Evolutionary conservation across 2,329 filamentous ascomycete species (phyloP), one percentile per base, ranked within the genome.

Genomic region (Fusarium napiforme): DNA sequence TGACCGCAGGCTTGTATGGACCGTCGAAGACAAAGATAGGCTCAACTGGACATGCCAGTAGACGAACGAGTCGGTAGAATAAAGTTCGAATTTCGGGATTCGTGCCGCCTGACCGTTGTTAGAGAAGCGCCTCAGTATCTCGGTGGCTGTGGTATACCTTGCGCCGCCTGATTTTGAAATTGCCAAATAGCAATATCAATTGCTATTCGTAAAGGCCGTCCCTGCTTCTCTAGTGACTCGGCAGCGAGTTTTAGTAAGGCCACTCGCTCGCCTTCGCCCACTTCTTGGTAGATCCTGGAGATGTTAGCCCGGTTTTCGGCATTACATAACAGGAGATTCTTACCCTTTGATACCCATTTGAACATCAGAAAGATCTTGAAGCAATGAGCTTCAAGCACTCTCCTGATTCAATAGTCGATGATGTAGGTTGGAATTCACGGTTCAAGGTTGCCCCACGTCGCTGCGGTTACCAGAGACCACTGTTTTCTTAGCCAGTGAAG

Each of bases 161-260:
- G 91, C 23, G 93, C 93, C 19, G 94, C 92, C 79, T 97, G 95
- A 18, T 92, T 92, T 79, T 99, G 96, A 79, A 97, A 98, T 49
- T 97, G 93, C 96, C 96, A 99, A 79, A 99, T 98, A 6, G 95
- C 94, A 75, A 97, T 93, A 80, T 99, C 96, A 73, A 99, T 93
- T 43, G 96, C 96, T 52, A 99, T 87, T 45, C 95, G 92, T 45
- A 98, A 85, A 1, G 95, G 95, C 4, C 92, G 88, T 30, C 89
- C 88, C 16, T 90, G 90, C 60, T 87, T 83, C 77, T 94, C 90
- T 72, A 97, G 89, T 75, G 93, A 92, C 53, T 95, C 90, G 50
- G 95, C 87, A 36, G 95, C 93, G 57, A 98, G 88, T 79, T 94
- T 97, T 39, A 93, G 90, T 15, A 99, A 87, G 23, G 96, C 92